Evolutionary conservation across 306 rosid genomes (phyloP).

Genomic region (Vigna nakashimae): DNA sequence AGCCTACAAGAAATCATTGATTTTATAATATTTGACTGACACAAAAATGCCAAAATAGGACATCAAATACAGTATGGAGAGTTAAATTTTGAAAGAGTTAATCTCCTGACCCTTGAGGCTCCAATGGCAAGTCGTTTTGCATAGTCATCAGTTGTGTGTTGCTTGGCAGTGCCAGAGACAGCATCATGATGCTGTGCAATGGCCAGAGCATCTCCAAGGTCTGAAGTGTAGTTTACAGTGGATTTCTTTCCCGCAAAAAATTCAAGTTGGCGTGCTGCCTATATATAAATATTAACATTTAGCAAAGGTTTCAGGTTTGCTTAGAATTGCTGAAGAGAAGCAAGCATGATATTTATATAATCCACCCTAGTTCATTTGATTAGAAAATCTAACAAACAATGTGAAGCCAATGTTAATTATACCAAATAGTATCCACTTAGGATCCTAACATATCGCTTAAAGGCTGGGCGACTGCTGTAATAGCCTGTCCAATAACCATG

Average conservation of each 20-base stretch:
- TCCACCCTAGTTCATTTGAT: not conserved
- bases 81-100: not conserved
- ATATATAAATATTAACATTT: not conserved
- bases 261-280: conserved; percentile 11
- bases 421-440: conserved; percentile 21
- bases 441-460: conserved; percentile 11
- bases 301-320: not conserved
- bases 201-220: not conserved
- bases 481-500: conserved; percentile 14
- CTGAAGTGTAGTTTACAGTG: not conserved
- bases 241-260: conserved; percentile 6
- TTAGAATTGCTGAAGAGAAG: not conserved
- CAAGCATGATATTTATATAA: not conserved
- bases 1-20: conserved; percentile 1
- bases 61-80: not conserved
- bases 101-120: conserved; percentile 4
- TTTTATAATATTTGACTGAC: not conserved
- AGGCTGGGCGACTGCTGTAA: conserved; percentile 16
- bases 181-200: conserved; percentile 20
- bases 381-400: not conserved
- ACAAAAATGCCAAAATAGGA: not conserved
- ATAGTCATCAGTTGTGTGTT: conserved; percentile 14
- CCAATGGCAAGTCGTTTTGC: conserved; percentile 21
- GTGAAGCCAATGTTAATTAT: not conserved
- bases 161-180: conserved; percentile 12